A percentile compares a stretch with the other conserved stretches of the same genome.
These are phyloP conservation scores for Dendrostoma leiphaemia DNA, from an alignment of 2,329 filamentous ascomycete genomes.

Conservation along the genomic window DNA sequence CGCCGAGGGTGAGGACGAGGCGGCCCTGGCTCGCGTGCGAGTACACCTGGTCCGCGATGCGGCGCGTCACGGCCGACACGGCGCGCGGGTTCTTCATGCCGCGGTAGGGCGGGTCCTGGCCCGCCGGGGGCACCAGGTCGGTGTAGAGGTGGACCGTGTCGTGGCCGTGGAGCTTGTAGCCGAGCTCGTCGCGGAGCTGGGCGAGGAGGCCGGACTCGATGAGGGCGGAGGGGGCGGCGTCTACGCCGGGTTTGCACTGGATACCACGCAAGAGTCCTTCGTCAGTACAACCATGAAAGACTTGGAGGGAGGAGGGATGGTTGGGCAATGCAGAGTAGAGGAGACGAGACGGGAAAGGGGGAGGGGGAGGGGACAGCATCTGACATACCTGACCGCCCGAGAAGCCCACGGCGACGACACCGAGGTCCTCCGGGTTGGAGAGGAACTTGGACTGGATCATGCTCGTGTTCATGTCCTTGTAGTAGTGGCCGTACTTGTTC, in stretches of 20 bases:
- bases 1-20: constrained; percentile 88
- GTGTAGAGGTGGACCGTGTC: constrained; percentile 77
- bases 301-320: background rate
- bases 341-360: background rate
- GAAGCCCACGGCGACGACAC: constrained; percentile 92
- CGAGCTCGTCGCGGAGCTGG: constrained; percentile 80
- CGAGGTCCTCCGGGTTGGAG: constrained; percentile 73
- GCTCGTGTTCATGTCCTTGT: constrained; percentile 46
- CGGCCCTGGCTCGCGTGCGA: constrained; percentile 78
- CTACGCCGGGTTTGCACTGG: constrained; percentile 89
- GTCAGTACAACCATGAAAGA: too few species aligned
- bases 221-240: constrained; percentile 83
- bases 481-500: constrained; percentile 15
- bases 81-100: constrained; percentile 92
- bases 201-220: constrained; percentile 84
- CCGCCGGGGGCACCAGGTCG: constrained; percentile 61
- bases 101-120: constrained; percentile 72
- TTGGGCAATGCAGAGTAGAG: too few species aligned
- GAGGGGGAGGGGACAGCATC: background rate
- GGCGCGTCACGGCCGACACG: constrained; percentile 80
- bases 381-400: constrained; percentile 86
- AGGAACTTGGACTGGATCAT: constrained; percentile 72
- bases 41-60: constrained; percentile 83
- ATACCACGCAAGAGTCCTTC: background rate
- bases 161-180: constrained; percentile 86